Evolutionary conservation across 225 moss, liverwort and hornwort species (phyloP).

Genomic region (Asterella californica): DNA sequence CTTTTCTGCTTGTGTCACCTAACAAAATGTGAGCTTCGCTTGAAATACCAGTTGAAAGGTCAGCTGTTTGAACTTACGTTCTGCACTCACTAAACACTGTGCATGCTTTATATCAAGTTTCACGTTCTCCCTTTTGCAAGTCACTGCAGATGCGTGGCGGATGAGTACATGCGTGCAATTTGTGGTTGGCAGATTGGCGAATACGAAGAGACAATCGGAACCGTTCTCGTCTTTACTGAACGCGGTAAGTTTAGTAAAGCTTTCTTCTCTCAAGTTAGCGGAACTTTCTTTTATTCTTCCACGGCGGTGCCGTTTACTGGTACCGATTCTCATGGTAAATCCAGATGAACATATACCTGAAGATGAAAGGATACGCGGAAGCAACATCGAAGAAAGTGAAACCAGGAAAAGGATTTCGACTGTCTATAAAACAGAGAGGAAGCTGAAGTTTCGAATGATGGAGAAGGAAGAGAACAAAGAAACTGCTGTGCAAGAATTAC

Average conservation of each 20-base stretch:
- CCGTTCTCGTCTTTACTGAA: constrained; percentile 39
- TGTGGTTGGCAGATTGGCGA: constrained; percentile 35
- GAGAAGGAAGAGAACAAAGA: constrained; percentile 17
- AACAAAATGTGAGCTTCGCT: not conserved
- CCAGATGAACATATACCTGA: constrained; percentile 19
- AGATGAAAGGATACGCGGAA: constrained; percentile 10
- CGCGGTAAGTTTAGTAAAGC: constrained; percentile 10
- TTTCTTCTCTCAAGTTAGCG: not conserved
- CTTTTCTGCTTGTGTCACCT: not conserved
- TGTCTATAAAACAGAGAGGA: constrained; percentile 27
- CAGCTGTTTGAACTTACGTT: not conserved
- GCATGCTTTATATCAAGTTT: not conserved
- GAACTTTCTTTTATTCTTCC: not conserved
- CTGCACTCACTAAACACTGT: not conserved
- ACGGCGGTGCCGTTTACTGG: not conserved
- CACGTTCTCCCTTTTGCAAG: not conserved
- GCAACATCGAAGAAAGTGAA: not conserved
- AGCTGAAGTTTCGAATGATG: constrained; percentile 38
- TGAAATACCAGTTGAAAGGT: not conserved
- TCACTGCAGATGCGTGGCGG: not conserved
- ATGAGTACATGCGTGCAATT: not conserved
- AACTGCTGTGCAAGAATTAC: not conserved
- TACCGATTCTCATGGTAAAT: not conserved
- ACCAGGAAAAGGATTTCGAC: constrained; percentile 11
- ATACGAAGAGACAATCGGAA: constrained; percentile 43